Evolutionary conservation across 2,329 filamentous ascomycete species (phyloP), one percentile per base, ranked within the genome.

Genomic region (Clonostachys byssicola): DNA sequence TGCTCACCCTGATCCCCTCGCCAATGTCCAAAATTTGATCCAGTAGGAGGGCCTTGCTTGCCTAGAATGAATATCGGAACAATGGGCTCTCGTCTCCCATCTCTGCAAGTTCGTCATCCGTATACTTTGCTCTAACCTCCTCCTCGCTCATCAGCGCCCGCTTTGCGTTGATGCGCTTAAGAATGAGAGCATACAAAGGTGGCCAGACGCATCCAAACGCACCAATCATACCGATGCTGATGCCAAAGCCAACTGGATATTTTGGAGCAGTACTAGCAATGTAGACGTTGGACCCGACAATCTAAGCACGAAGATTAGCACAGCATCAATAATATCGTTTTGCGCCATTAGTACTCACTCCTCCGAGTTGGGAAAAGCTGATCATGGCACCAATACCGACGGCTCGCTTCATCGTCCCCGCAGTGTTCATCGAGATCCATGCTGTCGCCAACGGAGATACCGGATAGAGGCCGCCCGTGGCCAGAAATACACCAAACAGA

Each of bases 71-170:
- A 44, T 56, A 54, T n/a, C 47, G 44, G 48, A 53, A 57, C 38
- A 54, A 38, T 7, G 55, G 55, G 34, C 47, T 51, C 46, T 49
- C 47, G 43, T 56, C 53, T 5, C 55, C 53, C 50, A 57, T 47
- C 13, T 48, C 42, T 20, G 47, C 34, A 1, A 57, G 49, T 44
- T 56, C 45, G 18, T 53, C 34, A n/a, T 56, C 50, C 4, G 53
- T 53, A 33, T 54, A 56, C 44, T n/a, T 47, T 13, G 45, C 47
- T 8, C 45, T 34, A 18, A 59, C 46, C 12, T 59, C 53, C 6
- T 47, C 52, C 42, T 51, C 48, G 12, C 48, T 43, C 17, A 56
- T 34, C 8, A 18, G 46, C 7, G 47, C 51, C 40, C 53, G 51
- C 44, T 52, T 50, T 17, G 47, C 49, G 47, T 61, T 61, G 18